Evolutionary conservation across 2,329 filamentous ascomycete species (phyloP).

Genomic region (Eurotiales sp.): DNA sequence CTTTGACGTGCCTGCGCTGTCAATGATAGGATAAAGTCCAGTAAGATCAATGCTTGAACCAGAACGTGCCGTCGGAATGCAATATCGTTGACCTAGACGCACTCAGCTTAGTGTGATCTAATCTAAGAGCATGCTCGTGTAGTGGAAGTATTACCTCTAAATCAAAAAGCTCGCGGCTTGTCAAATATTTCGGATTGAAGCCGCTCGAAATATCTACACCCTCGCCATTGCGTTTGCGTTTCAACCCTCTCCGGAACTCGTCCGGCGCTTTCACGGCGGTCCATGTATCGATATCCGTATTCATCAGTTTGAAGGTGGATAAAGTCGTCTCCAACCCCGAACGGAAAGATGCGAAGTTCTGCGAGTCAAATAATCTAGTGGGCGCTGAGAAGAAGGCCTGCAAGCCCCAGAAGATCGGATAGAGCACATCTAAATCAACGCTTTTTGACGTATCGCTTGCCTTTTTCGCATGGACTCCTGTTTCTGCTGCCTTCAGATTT

Average conservation of each 20-base stretch:
- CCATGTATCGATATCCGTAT: conserved; percentile 66
- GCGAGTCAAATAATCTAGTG: conserved; percentile 69
- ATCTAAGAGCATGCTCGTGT: neutral
- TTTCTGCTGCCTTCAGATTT: neutral
- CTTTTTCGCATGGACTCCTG: conserved; percentile 16
- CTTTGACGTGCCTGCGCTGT: conserved; percentile 78
- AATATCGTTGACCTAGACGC: conserved; percentile 73
- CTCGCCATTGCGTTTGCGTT: conserved; percentile 65
- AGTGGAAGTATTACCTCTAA: conserved; percentile 62
- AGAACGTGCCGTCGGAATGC: conserved; percentile 92
- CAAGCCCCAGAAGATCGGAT: conserved; percentile 89
- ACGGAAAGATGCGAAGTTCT: conserved; percentile 65
- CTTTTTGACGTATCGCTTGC: conserved; percentile 42
- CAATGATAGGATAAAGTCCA: conserved; percentile 92
- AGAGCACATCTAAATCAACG: conserved; percentile 68
- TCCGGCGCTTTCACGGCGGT: conserved; percentile 54
- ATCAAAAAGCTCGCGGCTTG: conserved; percentile 93
- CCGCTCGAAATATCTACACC: conserved; percentile 63
- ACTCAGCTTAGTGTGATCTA: neutral
- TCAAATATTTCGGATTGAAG: conserved; percentile 98
- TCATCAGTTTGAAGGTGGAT: conserved; percentile 69
- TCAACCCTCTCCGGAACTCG: conserved; percentile 62
- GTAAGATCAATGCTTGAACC: conserved; percentile 88
- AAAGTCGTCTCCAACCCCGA: conserved; percentile 60
- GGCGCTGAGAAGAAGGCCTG: conserved; percentile 92